Evolutionary conservation across 2,329 filamentous ascomycete genomes (phyloP).

Genomic region (Graphilbum fragrans): DNA sequence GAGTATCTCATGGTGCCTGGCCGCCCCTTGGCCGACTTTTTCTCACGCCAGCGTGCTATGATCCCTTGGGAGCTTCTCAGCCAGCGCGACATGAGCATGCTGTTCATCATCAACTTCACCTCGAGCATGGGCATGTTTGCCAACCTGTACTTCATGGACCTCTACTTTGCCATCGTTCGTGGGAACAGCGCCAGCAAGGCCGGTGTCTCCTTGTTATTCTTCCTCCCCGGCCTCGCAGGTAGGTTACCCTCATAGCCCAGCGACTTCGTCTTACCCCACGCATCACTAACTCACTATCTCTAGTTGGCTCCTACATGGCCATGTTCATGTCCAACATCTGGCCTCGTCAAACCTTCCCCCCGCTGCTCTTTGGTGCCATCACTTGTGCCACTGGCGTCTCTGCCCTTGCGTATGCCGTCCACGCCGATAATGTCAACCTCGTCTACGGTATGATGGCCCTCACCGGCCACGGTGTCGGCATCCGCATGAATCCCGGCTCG

Average conservation of each 20-base stretch:
- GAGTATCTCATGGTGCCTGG: conserved; percentile 42
- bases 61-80: conserved; percentile 47
- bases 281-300: not conserved
- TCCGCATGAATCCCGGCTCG: conserved; percentile 50
- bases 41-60: conserved; percentile 42
- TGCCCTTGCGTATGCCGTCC: conserved; percentile 44
- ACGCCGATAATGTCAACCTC: conserved; percentile 27
- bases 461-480: conserved; percentile 48
- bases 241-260: conserved; percentile 9
- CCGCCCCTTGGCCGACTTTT: conserved; percentile 28
- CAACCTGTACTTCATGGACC: conserved; percentile 56
- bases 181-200: conserved; percentile 34
- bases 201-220: conserved; percentile 48
- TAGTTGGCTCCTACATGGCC: conserved; percentile 42
- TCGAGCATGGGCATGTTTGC: conserved; percentile 42
- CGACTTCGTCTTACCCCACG: not conserved
- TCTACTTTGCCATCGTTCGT: conserved; percentile 55
- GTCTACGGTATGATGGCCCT: conserved; percentile 58
- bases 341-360: conserved; percentile 48
- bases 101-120: conserved; percentile 49
- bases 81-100: conserved; percentile 44
- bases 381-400: conserved; percentile 46
- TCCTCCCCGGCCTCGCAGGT: conserved; percentile 50
- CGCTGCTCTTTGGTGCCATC: conserved; percentile 43
- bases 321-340: conserved; percentile 47